These are phyloP conservation scores for Erysimum cheiranthoides DNA, from an alignment of 345 rosid genomes.

Conservation along the genomic window DNA sequence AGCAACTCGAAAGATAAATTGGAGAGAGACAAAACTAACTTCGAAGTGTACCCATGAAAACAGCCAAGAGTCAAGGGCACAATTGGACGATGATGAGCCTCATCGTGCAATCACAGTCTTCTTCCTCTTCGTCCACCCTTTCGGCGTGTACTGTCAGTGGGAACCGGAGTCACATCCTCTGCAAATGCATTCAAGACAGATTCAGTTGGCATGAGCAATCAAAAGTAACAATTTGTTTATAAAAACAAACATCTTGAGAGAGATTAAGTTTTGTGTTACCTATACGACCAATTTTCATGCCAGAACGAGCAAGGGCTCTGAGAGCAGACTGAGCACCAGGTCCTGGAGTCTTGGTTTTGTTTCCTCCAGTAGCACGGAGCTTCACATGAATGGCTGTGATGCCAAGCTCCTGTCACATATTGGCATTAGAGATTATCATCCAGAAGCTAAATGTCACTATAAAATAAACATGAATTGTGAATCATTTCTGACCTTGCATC, in stretches of 20 bases:
- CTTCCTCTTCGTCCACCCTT: conserved; percentile 93
- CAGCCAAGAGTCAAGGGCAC: conserved; percentile 9
- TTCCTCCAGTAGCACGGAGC: conserved; percentile 87
- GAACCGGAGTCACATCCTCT: conserved; percentile 92
- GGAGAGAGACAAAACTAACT: conserved; percentile 33
- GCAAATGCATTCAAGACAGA: conserved; percentile 33
- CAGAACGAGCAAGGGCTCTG: conserved; percentile 88
- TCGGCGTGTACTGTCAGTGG: conserved; percentile 83
- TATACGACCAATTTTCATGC: conserved; percentile 89
- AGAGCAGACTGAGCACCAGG: conserved; percentile 95
- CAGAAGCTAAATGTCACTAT: background rate
- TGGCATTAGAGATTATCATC: background rate
- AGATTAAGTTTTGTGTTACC: conserved; percentile 44
- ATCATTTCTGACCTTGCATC: conserved; percentile 66
- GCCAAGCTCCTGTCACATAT: conserved; percentile 67
- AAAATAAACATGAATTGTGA: background rate
- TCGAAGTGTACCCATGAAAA: conserved; percentile 34
- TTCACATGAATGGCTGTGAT: conserved; percentile 81
- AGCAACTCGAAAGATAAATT: conserved; percentile 28
- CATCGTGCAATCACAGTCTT: conserved; percentile 56
- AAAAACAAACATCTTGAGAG: background rate
- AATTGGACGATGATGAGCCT: conserved; percentile 12
- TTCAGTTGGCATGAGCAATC: background rate
- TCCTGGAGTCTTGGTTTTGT: conserved; percentile 91
- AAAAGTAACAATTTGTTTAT: background rate